Base-by-base conservation (phyloP, 2,329 filamentous ascomycete genomes). In the Anisogramma anomala region DNA sequence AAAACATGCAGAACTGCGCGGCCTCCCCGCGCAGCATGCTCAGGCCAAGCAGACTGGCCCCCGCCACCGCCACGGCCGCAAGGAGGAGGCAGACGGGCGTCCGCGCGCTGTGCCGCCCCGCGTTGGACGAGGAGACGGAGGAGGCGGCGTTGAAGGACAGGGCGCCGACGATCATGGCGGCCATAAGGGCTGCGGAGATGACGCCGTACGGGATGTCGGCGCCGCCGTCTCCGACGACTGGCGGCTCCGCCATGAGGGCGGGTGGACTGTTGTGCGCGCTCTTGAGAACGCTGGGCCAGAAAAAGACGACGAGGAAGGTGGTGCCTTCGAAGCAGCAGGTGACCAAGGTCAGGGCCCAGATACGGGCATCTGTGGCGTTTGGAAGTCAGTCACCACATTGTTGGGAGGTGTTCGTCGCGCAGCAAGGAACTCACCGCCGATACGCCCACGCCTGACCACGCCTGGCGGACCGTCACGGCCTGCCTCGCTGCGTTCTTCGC, bases 151-250 rank as follows among this genome's bases (percentile, higher is more conserved):
- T 47, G 41, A 50, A 50, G 3, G 45, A 15, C n/a, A 48, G 32
- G 9, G 45, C 47, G 1, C 49, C 49, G 5, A 50, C 35, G 26
- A 50, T 50, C 49, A 50, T 50, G 10, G 47, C 41, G n/a, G 49
- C 45, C 49, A 49, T 77, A 53, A 77, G 73, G 30, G 64, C 65
- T 32, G 69, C 67, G 46, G 77, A 76, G 33, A 74, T 69, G 38
- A 74, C 62, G 6, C 72, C 49, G 14, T 48, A 49, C 2, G 49
- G 47, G 3, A 49, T 36, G 22, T 43, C 46, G 13, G 42, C 39
- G 9, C 25, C 30, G 6, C 22, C 30, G 25, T 39, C 9, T 10
- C 40, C 40, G 19, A n/a, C n/a, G n/a, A n/a, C n/a, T n/a, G n/a
- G n/a, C n/a, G n/a, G n/a, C n/a, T n/a, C n/a, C n/a, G n/a, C n/a